Conservation (phyloP, 768 basidiomycete species). For the Trametes gibbosa region DNA sequence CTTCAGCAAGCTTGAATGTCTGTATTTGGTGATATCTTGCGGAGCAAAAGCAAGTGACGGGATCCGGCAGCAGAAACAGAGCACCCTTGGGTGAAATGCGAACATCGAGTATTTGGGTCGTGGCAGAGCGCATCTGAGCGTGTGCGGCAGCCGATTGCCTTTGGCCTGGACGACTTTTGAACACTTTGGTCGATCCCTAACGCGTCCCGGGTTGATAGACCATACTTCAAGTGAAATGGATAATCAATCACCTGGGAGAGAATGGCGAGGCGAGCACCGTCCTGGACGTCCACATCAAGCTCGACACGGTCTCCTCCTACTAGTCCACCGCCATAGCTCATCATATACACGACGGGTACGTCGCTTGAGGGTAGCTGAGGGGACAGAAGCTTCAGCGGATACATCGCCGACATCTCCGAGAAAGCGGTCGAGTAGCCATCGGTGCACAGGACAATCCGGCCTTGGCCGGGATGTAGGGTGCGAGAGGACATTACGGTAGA, state of each 20-base stretch:
- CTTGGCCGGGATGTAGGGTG: constrained; percentile 41
- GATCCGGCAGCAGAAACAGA: constrained; percentile 85
- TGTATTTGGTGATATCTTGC: constrained; percentile 86
- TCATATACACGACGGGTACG: constrained; percentile 70
- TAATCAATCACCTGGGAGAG: constrained; percentile 69
- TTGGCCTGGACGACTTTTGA: constrained; percentile 71
- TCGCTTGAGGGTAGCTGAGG: constrained; percentile 50
- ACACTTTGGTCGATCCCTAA: constrained; percentile 93
- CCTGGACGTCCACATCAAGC: constrained; percentile 58
- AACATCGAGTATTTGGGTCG: constrained; percentile 64
- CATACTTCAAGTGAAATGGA: not conserved
- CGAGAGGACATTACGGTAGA: not conserved
- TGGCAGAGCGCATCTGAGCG: constrained; percentile 32
- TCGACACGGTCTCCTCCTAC: constrained; percentile 80
- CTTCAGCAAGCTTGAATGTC: constrained; percentile 61
- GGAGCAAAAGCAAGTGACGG: constrained; percentile 86
- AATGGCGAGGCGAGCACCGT: constrained; percentile 59
- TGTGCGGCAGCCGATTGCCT: constrained; percentile 40
- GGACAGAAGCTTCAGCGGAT: constrained; percentile 86
- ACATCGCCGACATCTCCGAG: constrained; percentile 72
- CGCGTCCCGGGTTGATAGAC: constrained; percentile 1
- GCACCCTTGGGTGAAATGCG: constrained; percentile 48
- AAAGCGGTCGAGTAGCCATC: constrained; percentile 62
- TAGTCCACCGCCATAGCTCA: constrained; percentile 91
- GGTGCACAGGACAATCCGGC: constrained; percentile 52